Percentiles rank a stretch among this genome's conserved stretches.
Conservation (phyloP, 176 grass and related monocot genomes). For the Thinopyrum elongatum region DNA sequence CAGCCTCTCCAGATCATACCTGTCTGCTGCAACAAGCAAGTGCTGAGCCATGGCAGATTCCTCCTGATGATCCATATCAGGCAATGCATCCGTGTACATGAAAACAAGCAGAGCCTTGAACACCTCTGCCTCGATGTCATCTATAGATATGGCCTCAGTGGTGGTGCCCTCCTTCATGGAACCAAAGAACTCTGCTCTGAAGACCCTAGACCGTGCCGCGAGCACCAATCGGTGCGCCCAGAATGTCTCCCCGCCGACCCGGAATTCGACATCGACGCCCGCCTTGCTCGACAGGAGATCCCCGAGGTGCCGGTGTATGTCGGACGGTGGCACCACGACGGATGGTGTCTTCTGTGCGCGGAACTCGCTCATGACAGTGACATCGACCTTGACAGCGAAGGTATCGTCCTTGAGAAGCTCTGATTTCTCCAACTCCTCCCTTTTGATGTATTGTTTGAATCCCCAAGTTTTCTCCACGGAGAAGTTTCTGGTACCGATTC, state of each 20-base stretch:
- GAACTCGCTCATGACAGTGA: too few species aligned
- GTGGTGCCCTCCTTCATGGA: neutral
- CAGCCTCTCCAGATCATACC: slow-evolving; percentile 36
- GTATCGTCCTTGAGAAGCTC: too few species aligned
- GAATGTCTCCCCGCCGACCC: neutral
- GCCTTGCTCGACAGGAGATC: too few species aligned
- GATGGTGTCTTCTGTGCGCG: too few species aligned
- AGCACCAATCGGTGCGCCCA: neutral
- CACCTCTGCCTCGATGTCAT: neutral
- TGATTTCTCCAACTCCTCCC: too few species aligned
- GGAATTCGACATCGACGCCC: too few species aligned
- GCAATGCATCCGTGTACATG: neutral
- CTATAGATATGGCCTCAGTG: neutral
- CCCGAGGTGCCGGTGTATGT: too few species aligned
- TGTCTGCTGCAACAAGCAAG: slow-evolving; percentile 47
- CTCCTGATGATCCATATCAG: neutral
- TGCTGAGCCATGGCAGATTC: slow-evolving; percentile 17
- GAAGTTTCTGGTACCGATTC: too few species aligned
- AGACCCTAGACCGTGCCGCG: neutral
- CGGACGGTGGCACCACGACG: too few species aligned
- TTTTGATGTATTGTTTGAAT: too few species aligned
- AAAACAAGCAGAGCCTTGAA: slow-evolving; percentile 19
- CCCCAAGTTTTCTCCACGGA: too few species aligned
- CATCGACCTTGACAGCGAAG: too few species aligned
- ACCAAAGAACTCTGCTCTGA: neutral